A percentile compares a stretch with the other conserved stretches of the same genome.
Evolutionary conservation across 2,329 filamentous ascomycete species (phyloP).

Genomic region (Alternaria sp.): DNA sequence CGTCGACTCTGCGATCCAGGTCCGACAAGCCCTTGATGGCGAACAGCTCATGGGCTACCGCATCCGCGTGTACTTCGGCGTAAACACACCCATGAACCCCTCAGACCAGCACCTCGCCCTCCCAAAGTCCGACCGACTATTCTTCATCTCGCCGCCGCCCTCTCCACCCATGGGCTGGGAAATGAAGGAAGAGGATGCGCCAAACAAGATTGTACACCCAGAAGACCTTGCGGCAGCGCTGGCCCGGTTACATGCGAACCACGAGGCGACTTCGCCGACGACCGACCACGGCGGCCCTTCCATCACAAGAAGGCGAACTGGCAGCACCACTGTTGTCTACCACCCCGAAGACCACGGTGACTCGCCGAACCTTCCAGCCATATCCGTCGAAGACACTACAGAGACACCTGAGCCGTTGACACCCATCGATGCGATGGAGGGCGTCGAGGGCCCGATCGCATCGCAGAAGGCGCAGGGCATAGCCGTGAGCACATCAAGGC

Average conservation of each 20-base stretch:
- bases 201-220: constrained; percentile 70
- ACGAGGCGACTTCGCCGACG: constrained; percentile 34
- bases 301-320: constrained; percentile 45
- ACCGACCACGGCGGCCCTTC: constrained; percentile 28
- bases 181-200: constrained; percentile 67
- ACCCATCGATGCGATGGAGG: constrained; percentile 54
- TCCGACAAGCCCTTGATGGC: constrained; percentile 76
- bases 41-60: constrained; percentile 72
- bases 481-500: constrained; percentile 43
- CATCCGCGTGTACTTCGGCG: constrained; percentile 49
- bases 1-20: constrained; percentile 70
- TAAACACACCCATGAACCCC: constrained; percentile 48
- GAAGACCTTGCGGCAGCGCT: constrained; percentile 66
- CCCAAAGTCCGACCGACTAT: constrained; percentile 66
- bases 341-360: constrained; percentile 67
- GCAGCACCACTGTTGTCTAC: constrained; percentile 68
- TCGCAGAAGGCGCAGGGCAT: constrained; percentile 44
- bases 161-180: constrained; percentile 70
- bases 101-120: constrained; percentile 49
- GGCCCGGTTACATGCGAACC: constrained; percentile 56
- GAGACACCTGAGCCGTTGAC: constrained; percentile 54
- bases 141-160: constrained; percentile 71
- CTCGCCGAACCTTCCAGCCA: constrained; percentile 65
- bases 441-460: constrained; percentile 44
- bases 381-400: constrained; percentile 68